Conservation (phyloP, 148 eudicot genomes). For the Camellia japonica region DNA sequence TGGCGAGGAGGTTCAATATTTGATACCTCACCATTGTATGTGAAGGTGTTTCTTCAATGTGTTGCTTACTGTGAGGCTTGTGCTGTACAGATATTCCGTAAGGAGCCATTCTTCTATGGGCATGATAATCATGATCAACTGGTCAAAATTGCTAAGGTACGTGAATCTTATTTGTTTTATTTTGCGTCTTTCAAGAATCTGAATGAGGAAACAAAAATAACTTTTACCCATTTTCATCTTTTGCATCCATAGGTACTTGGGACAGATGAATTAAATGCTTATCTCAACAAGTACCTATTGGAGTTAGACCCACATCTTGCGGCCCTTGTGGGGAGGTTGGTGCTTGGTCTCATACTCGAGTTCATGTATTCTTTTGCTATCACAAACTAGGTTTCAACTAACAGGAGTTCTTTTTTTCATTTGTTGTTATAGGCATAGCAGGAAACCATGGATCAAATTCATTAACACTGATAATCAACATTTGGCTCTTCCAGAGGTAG, state of each 20-base stretch:
- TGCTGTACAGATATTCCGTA: conserved; percentile 79
- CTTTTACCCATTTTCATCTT: neutral
- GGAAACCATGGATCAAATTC: conserved; percentile 86
- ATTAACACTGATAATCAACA: conserved; percentile 84
- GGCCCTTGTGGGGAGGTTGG: conserved; percentile 84
- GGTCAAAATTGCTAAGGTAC: conserved; percentile 96
- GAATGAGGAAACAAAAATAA: neutral
- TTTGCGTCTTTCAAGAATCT: neutral
- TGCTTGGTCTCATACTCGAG: neutral
- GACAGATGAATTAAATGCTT: conserved; percentile 74
- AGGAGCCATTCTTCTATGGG: conserved; percentile 97
- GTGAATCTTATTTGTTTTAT: neutral
- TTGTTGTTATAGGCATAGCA: conserved; percentile 58
- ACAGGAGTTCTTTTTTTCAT: neutral
- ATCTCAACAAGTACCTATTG: conserved; percentile 68
- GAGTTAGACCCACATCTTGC: conserved; percentile 81
- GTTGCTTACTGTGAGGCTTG: conserved; percentile 24
- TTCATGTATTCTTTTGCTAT: neutral
- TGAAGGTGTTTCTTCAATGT: neutral
- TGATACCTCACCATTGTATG: neutral
- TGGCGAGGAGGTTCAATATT: conserved; percentile 8
- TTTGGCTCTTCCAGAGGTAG: conserved; percentile 86
- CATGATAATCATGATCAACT: conserved; percentile 97
- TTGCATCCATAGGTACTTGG: conserved; percentile 60
- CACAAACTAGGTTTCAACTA: conserved; percentile 1